These are phyloP conservation scores for Cyberlindnera maritima DNA, from an alignment of 805 yeast species.

Conservation along the genomic window DNA sequence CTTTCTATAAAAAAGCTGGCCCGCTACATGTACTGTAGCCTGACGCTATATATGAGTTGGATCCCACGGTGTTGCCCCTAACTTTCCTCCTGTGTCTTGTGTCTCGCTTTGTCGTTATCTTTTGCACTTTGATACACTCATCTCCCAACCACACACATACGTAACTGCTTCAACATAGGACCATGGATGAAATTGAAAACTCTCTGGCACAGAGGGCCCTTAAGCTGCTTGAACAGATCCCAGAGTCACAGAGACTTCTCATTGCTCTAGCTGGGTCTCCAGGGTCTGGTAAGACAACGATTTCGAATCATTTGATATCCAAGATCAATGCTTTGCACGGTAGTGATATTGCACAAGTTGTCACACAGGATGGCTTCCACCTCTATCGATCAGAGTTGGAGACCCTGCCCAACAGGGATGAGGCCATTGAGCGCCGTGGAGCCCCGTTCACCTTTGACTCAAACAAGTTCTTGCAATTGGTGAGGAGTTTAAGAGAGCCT, in stretches of 20 bases:
- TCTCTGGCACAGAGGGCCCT: conserved; percentile 4
- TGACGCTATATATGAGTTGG: no score
- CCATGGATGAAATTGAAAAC: conserved; percentile 12
- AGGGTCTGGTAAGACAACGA: conserved; percentile 16
- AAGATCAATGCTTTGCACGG: conserved; percentile 10
- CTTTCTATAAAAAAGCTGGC: no score
- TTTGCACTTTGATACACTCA: not conserved
- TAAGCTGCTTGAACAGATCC: conserved; percentile 3
- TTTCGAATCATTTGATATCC: conserved; percentile 4
- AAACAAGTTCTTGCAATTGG: conserved; percentile 4
- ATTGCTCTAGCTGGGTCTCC: conserved; percentile 16
- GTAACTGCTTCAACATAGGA: no score
- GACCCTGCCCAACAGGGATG: conserved; percentile 49
- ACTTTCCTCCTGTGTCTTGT: no score
- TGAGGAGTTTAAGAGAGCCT: conserved; percentile 12
- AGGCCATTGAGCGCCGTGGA: conserved; percentile 68
- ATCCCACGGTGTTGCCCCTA: no score
- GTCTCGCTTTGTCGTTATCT: no score
- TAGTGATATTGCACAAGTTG: conserved; percentile 35
- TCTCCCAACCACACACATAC: no score
- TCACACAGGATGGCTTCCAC: conserved; percentile 79
- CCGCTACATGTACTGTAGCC: no score
- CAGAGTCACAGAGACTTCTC: conserved; percentile 7
- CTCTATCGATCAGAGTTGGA: conserved; percentile 47
- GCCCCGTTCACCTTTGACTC: conserved; percentile 82